Conservation (phyloP, 257 asterid species). For the Solanum virginianum region DNA sequence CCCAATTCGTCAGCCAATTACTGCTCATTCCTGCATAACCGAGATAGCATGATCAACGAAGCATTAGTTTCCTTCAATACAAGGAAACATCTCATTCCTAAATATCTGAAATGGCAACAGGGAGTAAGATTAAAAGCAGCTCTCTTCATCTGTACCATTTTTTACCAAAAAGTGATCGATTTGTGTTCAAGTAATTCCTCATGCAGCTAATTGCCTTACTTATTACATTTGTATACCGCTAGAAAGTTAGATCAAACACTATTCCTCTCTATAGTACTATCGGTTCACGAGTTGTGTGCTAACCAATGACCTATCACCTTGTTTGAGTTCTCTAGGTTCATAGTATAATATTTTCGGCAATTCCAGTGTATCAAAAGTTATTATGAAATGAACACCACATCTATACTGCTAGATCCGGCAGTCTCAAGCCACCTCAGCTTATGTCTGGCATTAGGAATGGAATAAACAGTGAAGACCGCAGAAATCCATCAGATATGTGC, state of each 20-base stretch:
- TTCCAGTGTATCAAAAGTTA: too few species aligned
- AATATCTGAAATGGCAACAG: background rate
- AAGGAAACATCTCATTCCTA: background rate
- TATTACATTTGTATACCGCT: background rate
- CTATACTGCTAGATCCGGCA: background rate
- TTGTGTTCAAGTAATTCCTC: background rate
- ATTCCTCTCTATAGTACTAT: background rate
- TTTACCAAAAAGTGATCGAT: background rate
- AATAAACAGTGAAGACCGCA: background rate
- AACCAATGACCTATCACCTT: background rate
- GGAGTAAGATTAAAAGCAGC: background rate
- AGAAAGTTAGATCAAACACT: background rate
- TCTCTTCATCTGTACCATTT: background rate
- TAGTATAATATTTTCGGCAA: background rate
- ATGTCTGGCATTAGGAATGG: background rate
- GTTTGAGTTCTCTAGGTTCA: background rate
- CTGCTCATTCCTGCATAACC: constrained; percentile 20
- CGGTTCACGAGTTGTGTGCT: background rate
- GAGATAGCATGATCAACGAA: background rate
- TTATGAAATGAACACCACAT: background rate
- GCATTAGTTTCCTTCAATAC: background rate
- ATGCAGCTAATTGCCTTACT: background rate
- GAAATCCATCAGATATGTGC: background rate
- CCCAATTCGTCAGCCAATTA: constrained; percentile 10
- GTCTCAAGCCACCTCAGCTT: background rate